Percentiles rank a stretch among this genome's conserved stretches.
Evolutionary conservation across 345 rosid genomes (phyloP).

Genomic region (Salix caprea): DNA sequence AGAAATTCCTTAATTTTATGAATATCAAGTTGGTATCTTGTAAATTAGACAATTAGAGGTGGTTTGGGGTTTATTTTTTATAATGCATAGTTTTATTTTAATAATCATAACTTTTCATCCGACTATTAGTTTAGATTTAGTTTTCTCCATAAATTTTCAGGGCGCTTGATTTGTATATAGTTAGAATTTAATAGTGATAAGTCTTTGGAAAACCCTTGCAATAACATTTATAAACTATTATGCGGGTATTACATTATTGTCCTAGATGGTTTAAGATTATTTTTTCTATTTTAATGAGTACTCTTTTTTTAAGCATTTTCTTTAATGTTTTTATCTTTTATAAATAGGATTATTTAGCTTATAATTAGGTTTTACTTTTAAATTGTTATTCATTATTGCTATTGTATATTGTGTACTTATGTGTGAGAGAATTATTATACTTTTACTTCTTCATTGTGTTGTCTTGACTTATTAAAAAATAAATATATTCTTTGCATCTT

Average conservation of each 20-base stretch:
- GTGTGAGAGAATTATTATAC: accelerated
- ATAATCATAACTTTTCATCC: too few relatives aligned
- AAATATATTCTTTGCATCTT: too few relatives aligned
- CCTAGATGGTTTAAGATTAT: neutral
- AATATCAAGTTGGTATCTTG: too few relatives aligned
- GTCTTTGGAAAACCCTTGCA: neutral
- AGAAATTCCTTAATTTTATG: too few relatives aligned
- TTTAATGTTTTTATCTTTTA: neutral
- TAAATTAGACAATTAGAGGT: neutral
- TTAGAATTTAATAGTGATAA: too few relatives aligned
- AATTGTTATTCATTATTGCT: neutral
- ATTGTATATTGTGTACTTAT: neutral
- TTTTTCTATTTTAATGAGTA: neutral
- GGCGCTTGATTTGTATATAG: too few relatives aligned
- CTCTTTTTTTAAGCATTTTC: neutral
- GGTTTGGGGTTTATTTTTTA: too few relatives aligned
- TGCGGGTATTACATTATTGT: neutral
- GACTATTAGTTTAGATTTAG: too few relatives aligned
- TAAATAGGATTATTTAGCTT: neutral
- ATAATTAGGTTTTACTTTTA: neutral
- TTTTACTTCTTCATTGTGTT: neutral
- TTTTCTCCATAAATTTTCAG: too few relatives aligned
- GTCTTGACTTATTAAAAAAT: neutral
- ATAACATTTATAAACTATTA: too few relatives aligned
- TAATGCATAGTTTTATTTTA: too few relatives aligned